These are phyloP conservation scores for Solanum virginianum DNA, from an alignment of 257 asterid genomes.

Conservation along the genomic window DNA sequence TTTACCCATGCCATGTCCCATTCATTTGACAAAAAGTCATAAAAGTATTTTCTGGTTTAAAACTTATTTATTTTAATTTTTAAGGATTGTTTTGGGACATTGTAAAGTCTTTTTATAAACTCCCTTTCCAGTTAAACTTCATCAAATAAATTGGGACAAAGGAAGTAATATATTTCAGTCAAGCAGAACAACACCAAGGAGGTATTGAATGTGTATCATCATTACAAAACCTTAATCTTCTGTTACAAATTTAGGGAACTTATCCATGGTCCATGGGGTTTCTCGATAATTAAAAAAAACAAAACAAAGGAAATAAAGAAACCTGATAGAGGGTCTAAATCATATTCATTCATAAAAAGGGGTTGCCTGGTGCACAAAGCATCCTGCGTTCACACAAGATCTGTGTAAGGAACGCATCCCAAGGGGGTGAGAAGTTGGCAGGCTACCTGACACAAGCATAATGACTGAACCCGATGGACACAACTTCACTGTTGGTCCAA, in stretches of 20 bases:
- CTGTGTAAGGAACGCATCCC: not conserved
- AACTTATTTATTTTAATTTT: not conserved
- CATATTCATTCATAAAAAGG: not conserved
- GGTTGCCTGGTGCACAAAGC: not conserved
- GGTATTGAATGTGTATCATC: not conserved
- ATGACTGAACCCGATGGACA: not conserved
- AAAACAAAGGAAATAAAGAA: not conserved
- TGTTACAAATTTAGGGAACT: not conserved
- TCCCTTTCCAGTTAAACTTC: not conserved
- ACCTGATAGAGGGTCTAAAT: not conserved
- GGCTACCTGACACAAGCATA: not conserved
- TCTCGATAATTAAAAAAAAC: not conserved
- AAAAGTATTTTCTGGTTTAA: not conserved
- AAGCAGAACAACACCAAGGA: not conserved
- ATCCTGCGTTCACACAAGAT: not conserved
- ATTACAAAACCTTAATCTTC: not conserved
- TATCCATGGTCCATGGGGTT: not conserved
- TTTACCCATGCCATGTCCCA: not conserved
- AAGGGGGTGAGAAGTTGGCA: not conserved
- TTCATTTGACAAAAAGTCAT: not conserved
- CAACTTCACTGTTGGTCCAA: not conserved
- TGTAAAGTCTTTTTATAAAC: not conserved
- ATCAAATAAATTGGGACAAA: not conserved
- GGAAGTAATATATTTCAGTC: not conserved
- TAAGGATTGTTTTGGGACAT: not conserved